These are phyloP conservation scores for Coelastrella sp. DNA, from an alignment of 139 green algal species.

Conservation along the genomic window DNA sequence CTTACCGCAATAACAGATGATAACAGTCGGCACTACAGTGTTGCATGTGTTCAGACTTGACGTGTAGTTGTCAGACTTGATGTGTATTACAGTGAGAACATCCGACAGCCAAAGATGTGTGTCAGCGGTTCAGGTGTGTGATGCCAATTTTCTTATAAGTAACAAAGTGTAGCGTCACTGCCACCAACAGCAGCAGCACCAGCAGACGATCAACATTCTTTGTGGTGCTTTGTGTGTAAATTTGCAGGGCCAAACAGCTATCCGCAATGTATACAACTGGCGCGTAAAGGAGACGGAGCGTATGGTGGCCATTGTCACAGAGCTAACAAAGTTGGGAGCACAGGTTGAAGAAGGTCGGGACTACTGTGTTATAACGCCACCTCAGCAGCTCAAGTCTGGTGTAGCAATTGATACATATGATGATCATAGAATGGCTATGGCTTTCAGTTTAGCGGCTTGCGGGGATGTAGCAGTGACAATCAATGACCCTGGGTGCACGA, in stretches of 20 bases:
- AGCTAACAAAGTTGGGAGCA: conserved; percentile 93
- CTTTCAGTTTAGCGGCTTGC: conserved; percentile 88
- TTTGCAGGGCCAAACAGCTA: conserved; percentile 77
- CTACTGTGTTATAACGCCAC: conserved; percentile 97
- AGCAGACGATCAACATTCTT: not conserved
- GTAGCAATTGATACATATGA: conserved; percentile 94
- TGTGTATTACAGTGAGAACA: too few species aligned
- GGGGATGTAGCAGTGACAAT: conserved; percentile 85
- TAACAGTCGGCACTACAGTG: too few species aligned
- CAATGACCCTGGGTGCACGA: conserved; percentile 92
- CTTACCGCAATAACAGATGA: too few species aligned
- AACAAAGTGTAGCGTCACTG: too few species aligned
- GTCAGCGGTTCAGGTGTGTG: too few species aligned
- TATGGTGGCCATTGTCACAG: conserved; percentile 98
- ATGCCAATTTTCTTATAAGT: too few species aligned
- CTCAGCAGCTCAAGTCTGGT: conserved; percentile 54
- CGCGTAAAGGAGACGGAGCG: conserved; percentile 99
- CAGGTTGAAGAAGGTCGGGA: conserved; percentile 91
- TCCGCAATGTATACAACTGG: conserved; percentile 98
- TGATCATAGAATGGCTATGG: conserved; percentile 98
- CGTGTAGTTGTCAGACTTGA: too few species aligned
- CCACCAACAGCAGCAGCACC: not conserved
- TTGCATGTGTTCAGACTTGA: too few species aligned
- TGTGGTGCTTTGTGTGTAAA: not conserved
- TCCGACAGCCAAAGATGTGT: too few species aligned